A percentile compares a stretch with the other conserved stretches of the same genome.
These are phyloP conservation scores for Populus euphratica DNA, from an alignment of 345 rosid genomes.

Conservation along the genomic window DNA sequence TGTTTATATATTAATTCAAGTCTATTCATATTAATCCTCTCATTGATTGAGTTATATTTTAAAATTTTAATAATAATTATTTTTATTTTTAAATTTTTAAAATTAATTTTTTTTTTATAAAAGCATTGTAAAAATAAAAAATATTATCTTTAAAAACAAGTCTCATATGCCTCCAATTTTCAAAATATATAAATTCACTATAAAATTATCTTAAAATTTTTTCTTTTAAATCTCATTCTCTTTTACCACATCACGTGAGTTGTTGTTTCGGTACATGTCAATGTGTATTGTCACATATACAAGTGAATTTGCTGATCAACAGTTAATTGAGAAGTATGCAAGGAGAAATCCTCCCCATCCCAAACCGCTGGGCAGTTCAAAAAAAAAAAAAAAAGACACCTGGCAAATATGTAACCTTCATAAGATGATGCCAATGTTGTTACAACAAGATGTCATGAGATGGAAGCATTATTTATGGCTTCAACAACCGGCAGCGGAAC, in stretches of 20 bases:
- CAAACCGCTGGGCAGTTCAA: neutral
- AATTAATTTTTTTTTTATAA: too few relatives aligned
- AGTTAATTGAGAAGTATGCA: neutral
- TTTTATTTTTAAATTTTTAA: too few relatives aligned
- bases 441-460: neutral
- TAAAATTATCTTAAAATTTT: too few relatives aligned
- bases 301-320: neutral
- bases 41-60: rapidly evolving
- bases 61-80: too few relatives aligned
- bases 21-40: too few relatives aligned
- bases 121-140: too few relatives aligned
- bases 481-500: neutral
- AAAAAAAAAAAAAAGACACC: too few relatives aligned
- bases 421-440: neutral
- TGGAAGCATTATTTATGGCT: neutral
- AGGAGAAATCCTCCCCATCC: neutral
- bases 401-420: neutral
- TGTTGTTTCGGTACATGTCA: neutral
- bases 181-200: too few relatives aligned
- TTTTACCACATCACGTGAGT: too few relatives aligned
- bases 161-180: rapidly evolving
- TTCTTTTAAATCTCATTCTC: too few relatives aligned
- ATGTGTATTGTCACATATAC: neutral
- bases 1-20: too few relatives aligned
- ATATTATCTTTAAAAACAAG: too few relatives aligned